Conservation (phyloP, 345 rosid species). For the Brassica incana region DNA sequence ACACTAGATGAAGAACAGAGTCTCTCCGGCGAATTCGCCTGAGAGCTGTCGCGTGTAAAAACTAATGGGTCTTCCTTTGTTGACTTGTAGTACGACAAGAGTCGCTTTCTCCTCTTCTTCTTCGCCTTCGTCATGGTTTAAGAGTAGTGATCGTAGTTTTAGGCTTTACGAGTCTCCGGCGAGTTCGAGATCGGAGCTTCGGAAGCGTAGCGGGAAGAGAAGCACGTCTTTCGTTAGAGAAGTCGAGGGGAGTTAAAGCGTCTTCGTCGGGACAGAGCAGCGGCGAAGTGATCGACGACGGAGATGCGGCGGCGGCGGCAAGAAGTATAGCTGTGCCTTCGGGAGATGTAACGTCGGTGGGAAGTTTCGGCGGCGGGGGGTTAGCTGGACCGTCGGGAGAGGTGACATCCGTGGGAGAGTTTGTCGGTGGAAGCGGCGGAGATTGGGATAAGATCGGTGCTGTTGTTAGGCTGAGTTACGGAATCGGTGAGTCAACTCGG, state of each 20-base stretch:
- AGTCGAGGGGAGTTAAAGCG: constrained; percentile 40
- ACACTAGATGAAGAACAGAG: constrained; percentile 32
- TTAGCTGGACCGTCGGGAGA: constrained; percentile 65
- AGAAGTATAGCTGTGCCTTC: constrained; percentile 48
- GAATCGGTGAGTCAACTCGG: constrained; percentile 63
- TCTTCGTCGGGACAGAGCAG: constrained; percentile 41
- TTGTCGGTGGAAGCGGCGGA: constrained; percentile 50
- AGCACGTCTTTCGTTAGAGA: constrained; percentile 21
- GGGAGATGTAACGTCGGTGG: constrained; percentile 60
- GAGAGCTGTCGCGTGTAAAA: constrained; percentile 14
- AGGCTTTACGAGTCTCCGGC: constrained; percentile 34
- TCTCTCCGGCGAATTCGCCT: constrained; percentile 36
- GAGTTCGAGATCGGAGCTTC: constrained; percentile 24
- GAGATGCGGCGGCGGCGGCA: constrained; percentile 38
- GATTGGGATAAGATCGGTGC: constrained; percentile 95
- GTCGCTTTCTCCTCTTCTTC: constrained; percentile 37
- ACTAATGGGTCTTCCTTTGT: constrained; percentile 53
- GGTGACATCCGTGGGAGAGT: constrained; percentile 68
- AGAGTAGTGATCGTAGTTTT: constrained; percentile 5
- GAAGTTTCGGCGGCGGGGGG: constrained; percentile 41
- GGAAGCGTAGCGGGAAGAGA: constrained; percentile 3
- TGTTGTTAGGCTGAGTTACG: constrained; percentile 73
- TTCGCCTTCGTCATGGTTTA: neutral
- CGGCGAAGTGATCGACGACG: constrained; percentile 53
- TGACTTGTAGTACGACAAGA: constrained; percentile 37